Conservation (phyloP, 2,329 filamentous ascomycete genomes). For the Aspergillus clavatus region DNA sequence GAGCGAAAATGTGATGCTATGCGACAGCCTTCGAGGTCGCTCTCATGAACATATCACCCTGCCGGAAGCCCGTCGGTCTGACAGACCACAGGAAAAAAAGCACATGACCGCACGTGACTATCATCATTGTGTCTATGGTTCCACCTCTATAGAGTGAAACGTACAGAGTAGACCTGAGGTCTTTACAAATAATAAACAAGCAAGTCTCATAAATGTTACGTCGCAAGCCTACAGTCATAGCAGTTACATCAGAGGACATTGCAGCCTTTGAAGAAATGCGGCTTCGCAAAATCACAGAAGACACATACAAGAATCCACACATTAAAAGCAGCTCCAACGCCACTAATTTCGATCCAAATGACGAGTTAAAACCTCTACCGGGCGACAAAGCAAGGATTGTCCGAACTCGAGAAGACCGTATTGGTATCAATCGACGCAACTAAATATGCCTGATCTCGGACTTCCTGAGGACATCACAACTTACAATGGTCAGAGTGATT, state of each 20-base stretch:
- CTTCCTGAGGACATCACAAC: background rate
- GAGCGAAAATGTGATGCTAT: background rate
- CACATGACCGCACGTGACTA: background rate
- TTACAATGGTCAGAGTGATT: background rate
- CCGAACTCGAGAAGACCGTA: slow-evolving; percentile 43
- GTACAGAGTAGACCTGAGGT: too few relatives aligned
- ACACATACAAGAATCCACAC: slow-evolving; percentile 23
- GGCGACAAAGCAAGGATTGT: slow-evolving; percentile 47
- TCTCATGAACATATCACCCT: too few relatives aligned
- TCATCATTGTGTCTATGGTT: too few relatives aligned
- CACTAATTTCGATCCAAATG: slow-evolving; percentile 41
- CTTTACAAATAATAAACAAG: background rate
- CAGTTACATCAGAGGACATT: slow-evolving; percentile 47
- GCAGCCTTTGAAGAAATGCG: slow-evolving; percentile 43
- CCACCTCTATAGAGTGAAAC: too few relatives aligned
- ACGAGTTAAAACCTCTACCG: slow-evolving; percentile 48
- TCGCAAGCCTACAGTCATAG: slow-evolving; percentile 48
- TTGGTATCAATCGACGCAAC: slow-evolving; percentile 32
- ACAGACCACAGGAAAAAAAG: background rate
- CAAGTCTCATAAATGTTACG: slow-evolving; percentile 43
- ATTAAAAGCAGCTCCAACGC: slow-evolving; percentile 19
- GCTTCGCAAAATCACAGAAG: slow-evolving; percentile 25
- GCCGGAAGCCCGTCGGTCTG: too few relatives aligned
- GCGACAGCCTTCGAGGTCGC: too few relatives aligned
- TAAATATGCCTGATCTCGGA: slow-evolving; percentile 7